A percentile compares a stretch with the other conserved stretches of the same genome.
Conservation (phyloP, 768 basidiomycete genomes). For the Psilocybe sp. region DNA sequence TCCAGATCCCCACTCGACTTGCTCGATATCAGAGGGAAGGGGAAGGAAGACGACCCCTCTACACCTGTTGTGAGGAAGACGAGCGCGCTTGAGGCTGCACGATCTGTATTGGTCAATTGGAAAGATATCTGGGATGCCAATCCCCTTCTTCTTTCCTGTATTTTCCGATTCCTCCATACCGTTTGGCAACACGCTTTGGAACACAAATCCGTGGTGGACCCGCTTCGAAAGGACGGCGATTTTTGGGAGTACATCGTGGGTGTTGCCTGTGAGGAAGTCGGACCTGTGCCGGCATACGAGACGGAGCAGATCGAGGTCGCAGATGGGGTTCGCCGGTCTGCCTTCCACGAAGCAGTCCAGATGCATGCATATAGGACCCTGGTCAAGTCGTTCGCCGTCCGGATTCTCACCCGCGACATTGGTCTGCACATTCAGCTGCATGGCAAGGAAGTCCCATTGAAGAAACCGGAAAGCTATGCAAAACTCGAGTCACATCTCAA, state of each 20-base stretch:
- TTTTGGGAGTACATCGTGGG: constrained; percentile 73
- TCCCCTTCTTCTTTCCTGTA: constrained; percentile 70
- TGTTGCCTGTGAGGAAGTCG: constrained; percentile 66
- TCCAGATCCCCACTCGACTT: constrained; percentile 48
- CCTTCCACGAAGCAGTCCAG: constrained; percentile 59
- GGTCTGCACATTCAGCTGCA: constrained; percentile 52
- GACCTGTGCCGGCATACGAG: constrained; percentile 68
- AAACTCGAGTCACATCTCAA: constrained; percentile 57
- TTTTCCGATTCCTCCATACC: constrained; percentile 72
- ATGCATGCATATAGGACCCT: constrained; percentile 66
- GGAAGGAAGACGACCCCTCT: constrained; percentile 34
- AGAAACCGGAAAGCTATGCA: constrained; percentile 59
- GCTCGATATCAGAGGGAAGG: constrained; percentile 37
- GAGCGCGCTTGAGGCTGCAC: constrained; percentile 69
- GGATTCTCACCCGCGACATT: constrained; percentile 74
- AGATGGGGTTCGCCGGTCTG: constrained; percentile 51
- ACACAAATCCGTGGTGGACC: constrained; percentile 57
- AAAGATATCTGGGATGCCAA: constrained; percentile 74
- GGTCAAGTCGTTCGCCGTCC: constrained; percentile 72
- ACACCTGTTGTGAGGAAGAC: constrained; percentile 29
- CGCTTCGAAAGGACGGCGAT: constrained; percentile 49
- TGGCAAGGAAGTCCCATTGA: constrained; percentile 27
- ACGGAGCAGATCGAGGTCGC: constrained; percentile 44
- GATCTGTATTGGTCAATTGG: constrained; percentile 67
- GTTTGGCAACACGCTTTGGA: constrained; percentile 82